Conservation (phyloP, 2,329 filamentous ascomycete species). For the Seiridium unicorne region DNA sequence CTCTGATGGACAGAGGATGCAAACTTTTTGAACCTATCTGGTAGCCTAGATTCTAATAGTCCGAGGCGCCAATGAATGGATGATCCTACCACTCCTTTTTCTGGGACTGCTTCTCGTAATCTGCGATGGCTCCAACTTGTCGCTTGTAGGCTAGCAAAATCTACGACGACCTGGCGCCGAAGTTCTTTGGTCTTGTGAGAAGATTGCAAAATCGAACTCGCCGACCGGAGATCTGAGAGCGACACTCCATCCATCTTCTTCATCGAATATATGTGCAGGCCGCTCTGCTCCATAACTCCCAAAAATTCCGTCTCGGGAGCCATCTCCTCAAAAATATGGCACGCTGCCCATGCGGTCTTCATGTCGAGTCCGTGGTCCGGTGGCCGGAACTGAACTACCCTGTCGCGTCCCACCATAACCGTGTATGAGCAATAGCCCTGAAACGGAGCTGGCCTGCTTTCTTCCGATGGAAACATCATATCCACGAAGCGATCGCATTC, state of each 20-base stretch:
- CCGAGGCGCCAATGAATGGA: conserved; percentile 39
- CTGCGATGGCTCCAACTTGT: conserved; percentile 30
- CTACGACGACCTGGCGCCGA: conserved; percentile 32
- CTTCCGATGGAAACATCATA: conserved; percentile 25
- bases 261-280: conserved; percentile 40
- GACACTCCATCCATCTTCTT: conserved; percentile 39
- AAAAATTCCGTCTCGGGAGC: conserved; percentile 40
- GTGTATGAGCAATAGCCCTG: conserved; percentile 56
- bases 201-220: not conserved
- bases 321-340: conserved; percentile 35
- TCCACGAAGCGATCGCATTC: conserved; percentile 32
- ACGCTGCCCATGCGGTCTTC: conserved; percentile 32
- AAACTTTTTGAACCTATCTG: conserved; percentile 28
- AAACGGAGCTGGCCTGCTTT: conserved; percentile 29
- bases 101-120: conserved; percentile 10
- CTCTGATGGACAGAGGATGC: conserved; percentile 23
- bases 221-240: conserved; percentile 29
- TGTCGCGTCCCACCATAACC: conserved; percentile 34
- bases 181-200: conserved; percentile 8
- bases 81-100: conserved; percentile 35
- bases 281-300: conserved; percentile 27
- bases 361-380: conserved; percentile 39
- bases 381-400: conserved; percentile 49
- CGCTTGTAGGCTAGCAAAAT: conserved; percentile 40
- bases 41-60: conserved; percentile 33